Conservation (phyloP, 352 stramenopile genomes). For the Aphanomyces euteiches region DNA sequence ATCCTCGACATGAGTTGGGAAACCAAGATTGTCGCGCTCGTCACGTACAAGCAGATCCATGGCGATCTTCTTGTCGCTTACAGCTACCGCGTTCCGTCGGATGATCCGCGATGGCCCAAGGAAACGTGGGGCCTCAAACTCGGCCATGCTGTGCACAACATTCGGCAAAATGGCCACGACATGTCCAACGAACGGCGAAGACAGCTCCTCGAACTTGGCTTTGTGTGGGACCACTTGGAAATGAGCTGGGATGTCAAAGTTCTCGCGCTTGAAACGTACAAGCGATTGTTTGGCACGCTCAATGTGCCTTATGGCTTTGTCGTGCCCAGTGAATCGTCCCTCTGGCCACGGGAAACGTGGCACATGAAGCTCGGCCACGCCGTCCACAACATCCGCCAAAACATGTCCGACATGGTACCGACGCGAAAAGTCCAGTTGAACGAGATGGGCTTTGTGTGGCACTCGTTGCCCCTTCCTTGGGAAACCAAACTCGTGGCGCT, state of each 20-base stretch:
- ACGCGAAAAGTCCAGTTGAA: conserved; percentile 71
- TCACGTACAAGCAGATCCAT: conserved; percentile 51
- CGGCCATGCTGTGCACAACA: conserved; percentile 60
- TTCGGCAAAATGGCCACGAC: conserved; percentile 63
- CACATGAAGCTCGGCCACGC: conserved; percentile 86
- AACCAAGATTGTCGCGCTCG: conserved; percentile 60
- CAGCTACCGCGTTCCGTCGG: conserved; percentile 51
- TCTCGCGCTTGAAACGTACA: conserved; percentile 80
- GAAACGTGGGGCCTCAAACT: conserved; percentile 54
- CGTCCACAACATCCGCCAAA: conserved; percentile 90
- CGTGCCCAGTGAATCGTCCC: conserved; percentile 53
- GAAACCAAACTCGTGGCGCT: conserved; percentile 60
- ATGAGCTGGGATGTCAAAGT: conserved; percentile 67
- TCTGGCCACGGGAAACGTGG: conserved; percentile 84
- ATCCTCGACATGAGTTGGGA: conserved; percentile 75
- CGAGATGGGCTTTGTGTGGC: conserved; percentile 90
- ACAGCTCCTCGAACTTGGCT: conserved; percentile 57
- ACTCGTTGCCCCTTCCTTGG: conserved; percentile 55
- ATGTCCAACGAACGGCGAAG: conserved; percentile 40
- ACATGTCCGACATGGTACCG: conserved; percentile 80
- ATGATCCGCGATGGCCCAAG: conserved; percentile 45
- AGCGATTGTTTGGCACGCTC: conserved; percentile 79
- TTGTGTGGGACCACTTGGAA: conserved; percentile 63
- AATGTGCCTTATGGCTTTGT: conserved; percentile 91
- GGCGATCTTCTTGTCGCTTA: conserved; percentile 60